Percentiles rank a stretch among this genome's conserved stretches.
phyloP scores from a whole-genome alignment of 2,329 filamentous ascomycete genomes.

The Myriosclerotinia scirpicola region DNA sequence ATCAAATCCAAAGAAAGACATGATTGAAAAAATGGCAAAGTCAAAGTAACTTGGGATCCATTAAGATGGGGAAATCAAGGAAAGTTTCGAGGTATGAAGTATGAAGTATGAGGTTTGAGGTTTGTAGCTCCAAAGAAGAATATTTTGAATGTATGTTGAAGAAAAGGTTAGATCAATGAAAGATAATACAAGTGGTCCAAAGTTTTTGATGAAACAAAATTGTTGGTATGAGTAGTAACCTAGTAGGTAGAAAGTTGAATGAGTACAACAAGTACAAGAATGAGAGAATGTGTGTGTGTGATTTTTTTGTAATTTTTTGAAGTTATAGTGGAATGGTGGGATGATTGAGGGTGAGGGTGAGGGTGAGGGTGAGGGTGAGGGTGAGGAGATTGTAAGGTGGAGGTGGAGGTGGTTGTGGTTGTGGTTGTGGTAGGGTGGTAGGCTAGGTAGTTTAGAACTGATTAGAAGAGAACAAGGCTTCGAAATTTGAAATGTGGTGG shows the following conservation, averaged over 20 bases:
- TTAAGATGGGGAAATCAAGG: constrained; percentile 2
- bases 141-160: background rate
- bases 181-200: constrained; percentile 7
- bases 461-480: too few relatives aligned
- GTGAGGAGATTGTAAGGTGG: constrained; percentile 18
- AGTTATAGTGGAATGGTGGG: background rate
- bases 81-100: background rate
- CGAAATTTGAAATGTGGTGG: too few relatives aligned
- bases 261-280: constrained; percentile 10
- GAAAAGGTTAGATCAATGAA: constrained; percentile 5
- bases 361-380: background rate
- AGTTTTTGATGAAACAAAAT: constrained; percentile 7
- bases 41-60: constrained; percentile 12
- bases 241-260: background rate
- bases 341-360: background rate
- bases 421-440: background rate
- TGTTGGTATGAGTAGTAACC: background rate
- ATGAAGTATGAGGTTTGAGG: background rate
- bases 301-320: background rate
- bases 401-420: background rate
- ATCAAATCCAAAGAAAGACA: constrained; percentile 95
- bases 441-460: background rate
- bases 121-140: background rate
- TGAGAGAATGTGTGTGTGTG: too few relatives aligned
- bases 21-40: constrained; percentile 42